These are phyloP conservation scores for Xylaria sp. DNA, from an alignment of 2,329 filamentous ascomycete genomes.

Conservation along the genomic window DNA sequence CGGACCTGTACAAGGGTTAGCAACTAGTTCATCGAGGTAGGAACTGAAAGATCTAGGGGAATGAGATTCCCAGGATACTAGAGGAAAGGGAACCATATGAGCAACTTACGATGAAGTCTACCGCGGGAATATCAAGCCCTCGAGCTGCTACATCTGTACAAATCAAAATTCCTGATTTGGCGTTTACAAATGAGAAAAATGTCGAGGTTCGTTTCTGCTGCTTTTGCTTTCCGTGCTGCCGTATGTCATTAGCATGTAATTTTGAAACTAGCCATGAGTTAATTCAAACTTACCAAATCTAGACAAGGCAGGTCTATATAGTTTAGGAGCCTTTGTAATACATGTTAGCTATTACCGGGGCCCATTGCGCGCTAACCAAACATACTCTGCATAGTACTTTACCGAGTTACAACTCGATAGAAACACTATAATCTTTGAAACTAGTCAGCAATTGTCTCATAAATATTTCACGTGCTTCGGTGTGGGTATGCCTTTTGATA, in stretches of 20 bases:
- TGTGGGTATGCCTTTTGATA: neutral
- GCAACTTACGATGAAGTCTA: conserved; percentile 77
- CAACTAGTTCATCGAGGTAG: neutral
- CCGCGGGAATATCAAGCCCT: conserved; percentile 93
- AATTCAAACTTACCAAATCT: conserved; percentile 58
- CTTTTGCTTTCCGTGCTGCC: conserved; percentile 87
- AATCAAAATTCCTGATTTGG: conserved; percentile 83
- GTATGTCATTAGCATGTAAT: neutral
- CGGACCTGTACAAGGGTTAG: conserved; percentile 32
- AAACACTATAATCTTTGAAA: conserved; percentile 86
- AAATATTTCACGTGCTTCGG: neutral
- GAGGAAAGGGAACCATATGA: neutral
- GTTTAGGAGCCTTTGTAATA: conserved; percentile 71
- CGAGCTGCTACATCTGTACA: conserved; percentile 97
- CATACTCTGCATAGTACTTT: conserved; percentile 87
- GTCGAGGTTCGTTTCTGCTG: conserved; percentile 99
- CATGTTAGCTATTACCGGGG: neutral
- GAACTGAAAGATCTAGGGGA: neutral
- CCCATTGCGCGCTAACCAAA: neutral
- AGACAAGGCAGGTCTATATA: conserved; percentile 84
- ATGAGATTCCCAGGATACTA: neutral
- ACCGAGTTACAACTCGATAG: conserved; percentile 93
- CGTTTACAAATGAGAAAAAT: conserved; percentile 95
- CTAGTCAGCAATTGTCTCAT: conserved; percentile 51
- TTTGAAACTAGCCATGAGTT: neutral